Conservation (phyloP, 345 rosid genomes). For the Psidium friedrichsthalianum region DNA sequence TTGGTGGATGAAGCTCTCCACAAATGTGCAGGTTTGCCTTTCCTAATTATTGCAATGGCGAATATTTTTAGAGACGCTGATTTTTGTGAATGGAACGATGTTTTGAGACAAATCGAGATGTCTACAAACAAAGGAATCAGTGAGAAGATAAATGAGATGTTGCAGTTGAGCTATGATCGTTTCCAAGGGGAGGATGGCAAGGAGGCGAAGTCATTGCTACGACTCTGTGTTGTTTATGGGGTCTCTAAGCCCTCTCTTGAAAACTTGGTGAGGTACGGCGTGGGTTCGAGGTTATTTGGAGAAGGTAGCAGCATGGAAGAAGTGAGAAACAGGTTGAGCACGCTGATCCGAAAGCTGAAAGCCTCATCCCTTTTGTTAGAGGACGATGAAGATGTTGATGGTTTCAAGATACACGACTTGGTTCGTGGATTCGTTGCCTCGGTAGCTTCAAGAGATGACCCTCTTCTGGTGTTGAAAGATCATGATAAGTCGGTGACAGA, state of each 20-base stretch:
- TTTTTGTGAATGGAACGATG: not conserved
- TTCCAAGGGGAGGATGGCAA: not conserved
- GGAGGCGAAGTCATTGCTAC: not conserved
- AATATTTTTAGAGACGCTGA: not conserved
- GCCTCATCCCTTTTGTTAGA: not conserved
- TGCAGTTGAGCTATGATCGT: not conserved
- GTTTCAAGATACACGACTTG: not conserved
- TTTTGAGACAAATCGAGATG: not conserved
- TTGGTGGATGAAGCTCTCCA: not conserved
- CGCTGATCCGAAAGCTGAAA: not conserved
- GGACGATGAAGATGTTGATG: not conserved
- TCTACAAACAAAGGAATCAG: not conserved
- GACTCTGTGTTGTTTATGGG: fast-evolving
- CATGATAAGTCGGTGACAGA: not conserved
- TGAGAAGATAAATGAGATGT: not conserved
- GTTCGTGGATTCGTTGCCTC: not conserved
- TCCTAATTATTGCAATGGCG: not conserved
- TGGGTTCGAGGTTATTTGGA: not conserved
- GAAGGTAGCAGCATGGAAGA: not conserved
- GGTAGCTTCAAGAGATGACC: not conserved
- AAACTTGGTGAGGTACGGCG: not conserved
- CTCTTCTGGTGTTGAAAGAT: not conserved
- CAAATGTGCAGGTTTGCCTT: not conserved
- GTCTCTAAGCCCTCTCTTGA: not conserved
- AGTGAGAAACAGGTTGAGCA: not conserved